A percentile compares a stretch with the other conserved stretches of the same genome.
Evolutionary conservation across 192 early-diverging fungal species (phyloP).

Genomic region (Linnemannia exigua): DNA sequence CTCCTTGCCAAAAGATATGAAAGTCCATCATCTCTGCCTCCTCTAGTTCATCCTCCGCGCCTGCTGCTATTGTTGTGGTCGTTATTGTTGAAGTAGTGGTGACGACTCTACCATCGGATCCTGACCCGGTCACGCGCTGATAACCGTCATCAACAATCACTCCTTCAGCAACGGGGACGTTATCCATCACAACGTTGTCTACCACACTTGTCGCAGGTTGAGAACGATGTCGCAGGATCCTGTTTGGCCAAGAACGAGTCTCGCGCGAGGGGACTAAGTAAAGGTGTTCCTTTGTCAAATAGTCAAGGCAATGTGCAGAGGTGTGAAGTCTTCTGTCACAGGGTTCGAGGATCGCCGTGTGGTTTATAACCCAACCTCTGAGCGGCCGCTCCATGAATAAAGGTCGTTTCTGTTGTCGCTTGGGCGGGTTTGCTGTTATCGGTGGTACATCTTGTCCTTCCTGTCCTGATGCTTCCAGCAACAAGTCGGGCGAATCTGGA

Average conservation of each 20-base stretch:
- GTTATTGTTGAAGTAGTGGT: neutral
- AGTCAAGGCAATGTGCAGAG: slow-evolving; percentile 35
- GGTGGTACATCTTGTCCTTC: neutral
- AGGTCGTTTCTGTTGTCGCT: neutral
- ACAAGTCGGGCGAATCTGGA: neutral
- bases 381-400: slow-evolving; percentile 35
- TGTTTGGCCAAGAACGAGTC: neutral
- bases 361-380: slow-evolving; percentile 30
- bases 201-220: neutral
- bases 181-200: neutral
- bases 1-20: slow-evolving; percentile 56
- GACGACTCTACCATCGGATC: neutral
- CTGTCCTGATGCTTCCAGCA: neutral
- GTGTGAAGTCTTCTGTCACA: slow-evolving; percentile 35
- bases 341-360: slow-evolving; percentile 20
- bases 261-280: slow-evolving; percentile 29
- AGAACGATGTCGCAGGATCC: neutral
- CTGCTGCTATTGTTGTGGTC: neutral
- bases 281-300: slow-evolving; percentile 30
- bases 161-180: neutral
- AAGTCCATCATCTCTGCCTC: slow-evolving; percentile 32
- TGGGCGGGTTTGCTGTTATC: neutral
- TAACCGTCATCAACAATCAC: neutral
- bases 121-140: neutral
- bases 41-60: neutral